phyloP scores from a whole-genome alignment of 2,329 filamentous ascomycete species.

The Talaromyces verruculosus region DNA sequence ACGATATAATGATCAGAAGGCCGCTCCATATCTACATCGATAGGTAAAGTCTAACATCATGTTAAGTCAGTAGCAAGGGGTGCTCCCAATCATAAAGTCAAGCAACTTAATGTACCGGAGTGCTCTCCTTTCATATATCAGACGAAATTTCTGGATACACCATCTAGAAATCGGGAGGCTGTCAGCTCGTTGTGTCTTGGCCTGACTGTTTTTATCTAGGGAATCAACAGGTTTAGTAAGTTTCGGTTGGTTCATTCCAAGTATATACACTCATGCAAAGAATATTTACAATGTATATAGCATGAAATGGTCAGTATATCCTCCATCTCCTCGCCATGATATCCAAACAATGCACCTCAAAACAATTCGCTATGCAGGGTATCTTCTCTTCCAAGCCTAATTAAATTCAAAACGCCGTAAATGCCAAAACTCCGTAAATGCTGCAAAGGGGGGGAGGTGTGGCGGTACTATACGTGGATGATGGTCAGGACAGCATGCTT shows the following conservation, averaged over 20 bases:
- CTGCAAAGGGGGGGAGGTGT: neutral
- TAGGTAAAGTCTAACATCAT: neutral
- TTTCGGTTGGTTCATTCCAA: conserved; percentile 13
- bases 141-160: neutral
- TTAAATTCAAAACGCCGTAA: conserved; percentile 4
- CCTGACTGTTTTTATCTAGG: neutral
- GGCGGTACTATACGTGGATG: neutral
- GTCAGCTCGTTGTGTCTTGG: neutral
- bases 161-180: neutral
- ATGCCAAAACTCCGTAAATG: neutral
- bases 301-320: conserved; percentile 5
- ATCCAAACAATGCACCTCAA: neutral
- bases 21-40: neutral
- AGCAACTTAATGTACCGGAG: neutral
- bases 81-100: neutral
- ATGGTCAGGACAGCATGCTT: conserved; percentile 4
- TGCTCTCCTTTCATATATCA: neutral
- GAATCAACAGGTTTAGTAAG: neutral
- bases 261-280: conserved; percentile 13
- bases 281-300: conserved; percentile 14
- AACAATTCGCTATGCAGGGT: conserved; percentile 10
- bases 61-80: neutral
- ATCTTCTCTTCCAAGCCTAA: conserved; percentile 10
- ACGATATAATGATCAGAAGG: neutral
- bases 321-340: neutral